Conservation (phyloP, 1,284 basidiomycete species). For the Austroboletus niveus region DNA sequence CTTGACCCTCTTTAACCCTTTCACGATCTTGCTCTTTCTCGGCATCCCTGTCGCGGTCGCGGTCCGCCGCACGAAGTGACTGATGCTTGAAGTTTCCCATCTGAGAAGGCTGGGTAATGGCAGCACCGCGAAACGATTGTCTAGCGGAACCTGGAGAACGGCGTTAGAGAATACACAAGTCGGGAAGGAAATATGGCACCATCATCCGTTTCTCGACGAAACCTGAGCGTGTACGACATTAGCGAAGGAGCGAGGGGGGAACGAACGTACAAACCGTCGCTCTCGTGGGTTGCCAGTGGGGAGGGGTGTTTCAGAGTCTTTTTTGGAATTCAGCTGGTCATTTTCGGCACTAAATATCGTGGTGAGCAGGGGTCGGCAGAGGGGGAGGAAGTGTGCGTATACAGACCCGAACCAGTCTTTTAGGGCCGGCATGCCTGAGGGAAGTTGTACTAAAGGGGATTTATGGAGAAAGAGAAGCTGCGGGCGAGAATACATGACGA, state of each 20-base stretch:
- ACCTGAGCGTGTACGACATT: constrained; percentile 46
- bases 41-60: constrained; percentile 56
- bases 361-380: constrained; percentile 18
- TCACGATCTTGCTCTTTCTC: constrained; percentile 70
- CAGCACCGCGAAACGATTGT: constrained; percentile 64
- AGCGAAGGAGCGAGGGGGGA: constrained; percentile 54
- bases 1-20: constrained; percentile 72
- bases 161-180: constrained; percentile 14
- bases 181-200: constrained; percentile 44
- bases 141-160: constrained; percentile 49
- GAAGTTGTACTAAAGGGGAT: constrained; percentile 75
- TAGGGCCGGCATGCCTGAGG: constrained; percentile 73
- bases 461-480: constrained; percentile 67
- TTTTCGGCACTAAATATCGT: constrained; percentile 48
- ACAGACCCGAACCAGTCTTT: constrained; percentile 88
- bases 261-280: constrained; percentile 65
- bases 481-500: constrained; percentile 63
- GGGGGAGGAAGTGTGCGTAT: constrained; percentile 1
- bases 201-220: constrained; percentile 73
- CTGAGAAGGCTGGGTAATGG: constrained; percentile 74
- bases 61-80: constrained; percentile 66
- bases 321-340: constrained; percentile 60
- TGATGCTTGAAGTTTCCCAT: constrained; percentile 90
- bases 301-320: constrained; percentile 57
- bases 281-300: constrained; percentile 55